A percentile compares a stretch with the other conserved stretches of the same genome.
These are phyloP conservation scores for Diaporthe sp. DNA, from an alignment of 2,329 filamentous ascomycete species.

Conservation along the genomic window DNA sequence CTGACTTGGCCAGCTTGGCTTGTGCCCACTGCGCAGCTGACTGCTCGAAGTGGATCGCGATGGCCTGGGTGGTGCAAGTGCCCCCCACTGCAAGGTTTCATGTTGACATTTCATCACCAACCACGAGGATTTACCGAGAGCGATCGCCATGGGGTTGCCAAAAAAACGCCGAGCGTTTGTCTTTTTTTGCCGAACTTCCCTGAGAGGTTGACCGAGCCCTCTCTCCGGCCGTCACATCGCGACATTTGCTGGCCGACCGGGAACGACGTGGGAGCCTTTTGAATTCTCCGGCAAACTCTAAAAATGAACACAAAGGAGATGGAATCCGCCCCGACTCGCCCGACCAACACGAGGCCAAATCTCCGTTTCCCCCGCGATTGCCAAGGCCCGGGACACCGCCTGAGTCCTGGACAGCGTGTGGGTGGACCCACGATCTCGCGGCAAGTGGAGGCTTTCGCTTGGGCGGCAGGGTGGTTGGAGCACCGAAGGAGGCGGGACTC, in stretches of 20 bases:
- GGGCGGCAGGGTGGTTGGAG: slow-evolving; percentile 1
- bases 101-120: slow-evolving; percentile 28
- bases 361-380: slow-evolving; percentile 39
- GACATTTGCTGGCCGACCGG: not conserved
- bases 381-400: slow-evolving; percentile 34
- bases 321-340: slow-evolving; percentile 13
- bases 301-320: not conserved
- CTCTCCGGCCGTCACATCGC: slow-evolving; percentile 1
- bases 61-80: slow-evolving; percentile 13
- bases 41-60: slow-evolving; percentile 23
- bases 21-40: slow-evolving; percentile 26
- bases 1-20: slow-evolving; percentile 18
- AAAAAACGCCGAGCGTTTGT: slow-evolving; percentile 14
- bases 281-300: slow-evolving; percentile 30
- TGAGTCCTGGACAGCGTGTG: not conserved
- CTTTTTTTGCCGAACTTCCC: not conserved
- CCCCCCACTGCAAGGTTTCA: slow-evolving; percentile 25
- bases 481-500: slow-evolving; percentile 24
- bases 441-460: slow-evolving; percentile 26
- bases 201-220: not conserved
- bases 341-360: slow-evolving; percentile 42
- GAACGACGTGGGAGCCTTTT: not conserved
- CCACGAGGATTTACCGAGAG: slow-evolving; percentile 21
- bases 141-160: slow-evolving; percentile 15
- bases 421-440: slow-evolving; percentile 33